Conservation (phyloP, 345 rosid species). For the Angophora floribunda region DNA sequence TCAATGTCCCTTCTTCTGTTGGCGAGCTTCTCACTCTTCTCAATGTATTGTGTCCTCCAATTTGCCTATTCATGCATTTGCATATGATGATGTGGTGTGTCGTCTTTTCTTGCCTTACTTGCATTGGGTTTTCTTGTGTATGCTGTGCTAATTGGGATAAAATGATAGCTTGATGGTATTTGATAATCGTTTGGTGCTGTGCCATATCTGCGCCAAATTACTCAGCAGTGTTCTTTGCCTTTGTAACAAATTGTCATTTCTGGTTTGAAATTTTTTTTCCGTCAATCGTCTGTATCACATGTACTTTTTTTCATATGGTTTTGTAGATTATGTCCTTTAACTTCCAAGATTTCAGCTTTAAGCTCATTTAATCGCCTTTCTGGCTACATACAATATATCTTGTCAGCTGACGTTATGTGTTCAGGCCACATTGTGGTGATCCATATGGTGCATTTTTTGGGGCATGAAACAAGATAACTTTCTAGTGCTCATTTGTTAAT, state of each 20-base stretch:
- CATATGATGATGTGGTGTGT: background rate
- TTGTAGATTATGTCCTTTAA: background rate
- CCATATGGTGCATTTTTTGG: background rate
- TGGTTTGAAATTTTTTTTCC: background rate
- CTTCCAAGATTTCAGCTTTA: background rate
- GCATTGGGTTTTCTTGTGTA: no score
- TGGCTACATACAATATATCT: background rate
- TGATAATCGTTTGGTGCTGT: background rate
- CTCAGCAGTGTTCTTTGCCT: background rate
- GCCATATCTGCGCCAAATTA: background rate
- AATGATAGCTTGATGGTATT: background rate
- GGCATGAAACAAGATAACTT: background rate
- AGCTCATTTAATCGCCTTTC: background rate
- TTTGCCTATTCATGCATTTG: background rate
- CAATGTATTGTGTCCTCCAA: constrained; percentile 27
- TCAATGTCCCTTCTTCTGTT: constrained; percentile 33
- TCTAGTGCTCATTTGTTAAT: background rate
- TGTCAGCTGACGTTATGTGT: background rate
- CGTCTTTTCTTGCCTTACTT: background rate
- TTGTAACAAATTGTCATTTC: background rate
- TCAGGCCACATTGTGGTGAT: background rate
- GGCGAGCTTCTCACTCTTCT: constrained; percentile 38
- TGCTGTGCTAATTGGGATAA: background rate
- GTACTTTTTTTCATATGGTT: background rate
- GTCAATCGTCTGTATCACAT: background rate